phyloP scores from a whole-genome alignment of 192 early-diverging fungal species.

The Geosiphon pyriformis region DNA sequence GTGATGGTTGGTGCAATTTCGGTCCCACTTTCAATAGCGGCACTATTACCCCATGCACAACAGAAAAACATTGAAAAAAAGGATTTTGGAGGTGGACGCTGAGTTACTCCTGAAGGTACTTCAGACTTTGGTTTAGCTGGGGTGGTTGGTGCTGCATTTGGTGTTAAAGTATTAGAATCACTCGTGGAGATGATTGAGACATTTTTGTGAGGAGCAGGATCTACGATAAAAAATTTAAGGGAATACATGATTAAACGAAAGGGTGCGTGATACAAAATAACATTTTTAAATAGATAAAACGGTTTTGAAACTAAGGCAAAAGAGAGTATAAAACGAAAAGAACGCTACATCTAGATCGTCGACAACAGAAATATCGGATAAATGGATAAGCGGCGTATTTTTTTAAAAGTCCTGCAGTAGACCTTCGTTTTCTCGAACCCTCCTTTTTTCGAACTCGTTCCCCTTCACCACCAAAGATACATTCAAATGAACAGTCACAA shows the following conservation, averaged over 20 bases:
- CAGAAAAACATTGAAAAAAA: conserved; percentile 15
- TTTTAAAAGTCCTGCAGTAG: neutral
- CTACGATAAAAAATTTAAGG: neutral
- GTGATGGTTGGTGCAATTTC: neutral
- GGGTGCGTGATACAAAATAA: neutral
- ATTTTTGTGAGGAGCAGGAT: neutral
- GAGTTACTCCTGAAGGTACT: neutral
- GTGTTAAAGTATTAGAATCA: neutral
- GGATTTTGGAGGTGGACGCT: conserved; percentile 12
- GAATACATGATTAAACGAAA: neutral
- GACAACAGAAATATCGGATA: neutral
- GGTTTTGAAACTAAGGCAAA: neutral
- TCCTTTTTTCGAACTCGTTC: neutral
- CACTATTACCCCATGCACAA: conserved; percentile 15
- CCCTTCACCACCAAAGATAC: neutral
- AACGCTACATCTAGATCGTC: neutral
- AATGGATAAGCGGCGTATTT: neutral
- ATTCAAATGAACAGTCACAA: neutral
- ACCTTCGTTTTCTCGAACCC: neutral
- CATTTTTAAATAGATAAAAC: neutral
- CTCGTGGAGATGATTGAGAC: conserved; percentile 14
- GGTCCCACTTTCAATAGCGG: neutral
- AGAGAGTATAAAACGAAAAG: neutral
- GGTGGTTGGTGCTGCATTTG: conserved; percentile 1
- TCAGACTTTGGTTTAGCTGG: neutral